A percentile compares a stretch with the other conserved stretches of the same genome.
Conservation (phyloP, 768 basidiomycete species). For the Pisolithus marmoratus region DNA sequence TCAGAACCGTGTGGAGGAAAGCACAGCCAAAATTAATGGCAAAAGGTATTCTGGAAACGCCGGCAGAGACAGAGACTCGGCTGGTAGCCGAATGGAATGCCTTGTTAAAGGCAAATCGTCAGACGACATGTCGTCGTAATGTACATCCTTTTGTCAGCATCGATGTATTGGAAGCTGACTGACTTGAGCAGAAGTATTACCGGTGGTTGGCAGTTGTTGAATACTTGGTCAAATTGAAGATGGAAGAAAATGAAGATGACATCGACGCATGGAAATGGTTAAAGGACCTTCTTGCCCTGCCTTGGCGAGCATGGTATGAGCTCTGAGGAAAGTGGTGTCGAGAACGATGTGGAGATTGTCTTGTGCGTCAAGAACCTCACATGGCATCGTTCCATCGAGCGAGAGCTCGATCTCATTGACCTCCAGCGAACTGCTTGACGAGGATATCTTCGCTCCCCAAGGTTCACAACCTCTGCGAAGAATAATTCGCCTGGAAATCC, state of each 20-base stretch:
- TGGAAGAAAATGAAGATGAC: background rate
- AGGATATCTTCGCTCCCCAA: slow-evolving; percentile 1
- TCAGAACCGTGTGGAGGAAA: background rate
- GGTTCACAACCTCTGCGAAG: background rate
- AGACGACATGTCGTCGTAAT: slow-evolving; percentile 1
- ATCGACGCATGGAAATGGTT: slow-evolving; percentile 5
- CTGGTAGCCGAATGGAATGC: background rate
- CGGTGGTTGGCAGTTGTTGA: background rate
- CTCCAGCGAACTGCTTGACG: slow-evolving; percentile 1
- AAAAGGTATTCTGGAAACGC: background rate
- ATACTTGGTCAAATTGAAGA: background rate
- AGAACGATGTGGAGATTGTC: slow-evolving; percentile 3
- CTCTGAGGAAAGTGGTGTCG: slow-evolving; percentile 7
- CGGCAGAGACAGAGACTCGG: background rate
- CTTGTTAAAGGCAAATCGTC: background rate
- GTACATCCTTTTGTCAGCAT: background rate
- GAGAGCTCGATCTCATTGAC: background rate
- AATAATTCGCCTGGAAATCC: background rate
- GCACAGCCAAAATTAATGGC: slow-evolving; percentile 1
- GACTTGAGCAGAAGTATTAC: slow-evolving; percentile 1
- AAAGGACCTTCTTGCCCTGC: background rate
- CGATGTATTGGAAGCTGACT: background rate
- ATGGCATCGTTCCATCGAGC: background rate
- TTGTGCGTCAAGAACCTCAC: slow-evolving; percentile 6
- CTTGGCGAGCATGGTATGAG: slow-evolving; percentile 11